Percentiles rank a stretch among this genome's conserved stretches.
phyloP scores from a whole-genome alignment of 768 basidiomycete species.

The Tylopilus plumbeoviolaceoides region DNA sequence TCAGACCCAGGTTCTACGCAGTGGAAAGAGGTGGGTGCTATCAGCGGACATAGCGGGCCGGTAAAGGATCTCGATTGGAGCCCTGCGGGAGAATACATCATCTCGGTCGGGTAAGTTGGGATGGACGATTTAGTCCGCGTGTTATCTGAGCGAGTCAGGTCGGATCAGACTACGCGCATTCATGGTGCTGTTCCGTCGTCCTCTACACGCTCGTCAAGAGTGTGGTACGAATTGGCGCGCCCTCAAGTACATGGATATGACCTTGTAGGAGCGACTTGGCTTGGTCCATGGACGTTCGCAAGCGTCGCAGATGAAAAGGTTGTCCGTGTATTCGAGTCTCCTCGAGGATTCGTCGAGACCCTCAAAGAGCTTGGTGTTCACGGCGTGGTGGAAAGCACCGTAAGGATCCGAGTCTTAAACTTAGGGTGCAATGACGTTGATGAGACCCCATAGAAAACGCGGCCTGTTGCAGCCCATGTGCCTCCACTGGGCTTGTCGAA shows the following conservation, averaged over 20 bases:
- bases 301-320: slow-evolving; percentile 98
- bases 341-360: slow-evolving; percentile 69
- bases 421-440: neutral
- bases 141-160: slow-evolving; percentile 38
- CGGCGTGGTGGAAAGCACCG: slow-evolving; percentile 47
- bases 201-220: slow-evolving; percentile 13
- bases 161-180: slow-evolving; percentile 90
- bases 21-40: slow-evolving; percentile 78
- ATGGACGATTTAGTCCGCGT: neutral
- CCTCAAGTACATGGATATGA: slow-evolving; percentile 99
- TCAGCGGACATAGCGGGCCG: slow-evolving; percentile 80
- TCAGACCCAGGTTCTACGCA: slow-evolving; percentile 32
- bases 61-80: slow-evolving; percentile 87
- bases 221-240: slow-evolving; percentile 86
- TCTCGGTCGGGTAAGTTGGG: slow-evolving; percentile 71
- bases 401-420: slow-evolving; percentile 27
- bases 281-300: slow-evolving; percentile 73
- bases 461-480: slow-evolving; percentile 80
- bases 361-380: slow-evolving; percentile 50
- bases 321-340: slow-evolving; percentile 88
- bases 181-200: slow-evolving; percentile 55
- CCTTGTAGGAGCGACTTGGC: slow-evolving; percentile 72
- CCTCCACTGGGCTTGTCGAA: slow-evolving; percentile 95
- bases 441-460: slow-evolving; percentile 39
- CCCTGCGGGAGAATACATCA: slow-evolving; percentile 76